Evolutionary conservation across 2,329 filamentous ascomycete species (phyloP).

Genomic region (Beauveria australis): DNA sequence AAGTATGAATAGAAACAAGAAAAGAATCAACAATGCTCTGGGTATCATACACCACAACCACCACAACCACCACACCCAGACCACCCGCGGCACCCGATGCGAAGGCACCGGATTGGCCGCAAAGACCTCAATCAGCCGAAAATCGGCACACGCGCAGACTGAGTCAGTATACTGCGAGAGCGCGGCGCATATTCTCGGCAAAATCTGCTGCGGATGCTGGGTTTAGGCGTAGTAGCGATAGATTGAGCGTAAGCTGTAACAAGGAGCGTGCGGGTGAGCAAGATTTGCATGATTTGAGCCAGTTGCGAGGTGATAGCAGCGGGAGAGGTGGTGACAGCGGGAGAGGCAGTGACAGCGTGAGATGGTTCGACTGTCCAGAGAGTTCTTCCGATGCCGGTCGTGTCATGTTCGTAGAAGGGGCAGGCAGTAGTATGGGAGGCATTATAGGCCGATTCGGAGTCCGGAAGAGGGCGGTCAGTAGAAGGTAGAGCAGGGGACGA

Average conservation of each 20-base stretch:
- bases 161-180: not conserved
- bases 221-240: not conserved
- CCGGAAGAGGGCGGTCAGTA: not conserved
- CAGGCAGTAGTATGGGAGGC: not conserved
- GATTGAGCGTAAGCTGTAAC: not conserved
- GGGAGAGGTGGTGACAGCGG: too few relatives aligned
- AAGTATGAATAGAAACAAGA: not conserved
- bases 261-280: not conserved
- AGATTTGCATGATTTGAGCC: not conserved
- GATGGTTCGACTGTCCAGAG: too few relatives aligned
- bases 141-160: not conserved
- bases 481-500: not conserved
- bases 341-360: too few relatives aligned
- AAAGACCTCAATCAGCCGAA: not conserved
- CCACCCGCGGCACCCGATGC: not conserved
- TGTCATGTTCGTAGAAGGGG: not conserved
- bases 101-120: not conserved
- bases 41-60: conserved; percentile 1
- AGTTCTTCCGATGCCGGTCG: not conserved
- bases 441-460: not conserved
- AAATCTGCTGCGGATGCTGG: not conserved
- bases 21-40: not conserved
- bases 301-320: not conserved
- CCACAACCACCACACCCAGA: not conserved
- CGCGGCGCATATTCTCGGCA: not conserved